Evolutionary conservation across 257 asterid genomes (phyloP), one percentile per base, ranked within the genome.

Genomic region (Nicotiana undulata): DNA sequence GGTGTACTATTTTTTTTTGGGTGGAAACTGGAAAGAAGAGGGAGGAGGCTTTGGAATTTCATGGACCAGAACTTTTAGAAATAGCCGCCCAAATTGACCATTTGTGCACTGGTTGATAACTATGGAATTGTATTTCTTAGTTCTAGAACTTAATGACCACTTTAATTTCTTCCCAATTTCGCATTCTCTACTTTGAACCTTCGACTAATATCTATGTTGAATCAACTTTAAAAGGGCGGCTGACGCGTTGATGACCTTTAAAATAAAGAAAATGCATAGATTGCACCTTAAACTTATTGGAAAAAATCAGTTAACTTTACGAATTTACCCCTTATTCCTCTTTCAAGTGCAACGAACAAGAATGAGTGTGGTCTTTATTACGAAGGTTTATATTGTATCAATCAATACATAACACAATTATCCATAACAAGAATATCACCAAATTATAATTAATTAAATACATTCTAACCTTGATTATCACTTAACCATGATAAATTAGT

Each of bases 11-110:
- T 32, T 74, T 67, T 74, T 67, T 82, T 77, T 15, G 81, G 28
- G n/a, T n/a, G n/a, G n/a, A n/a, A n/a, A n/a, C n/a, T 59, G 80
- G 79, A 46, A 77, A 67, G 85, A 75, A 74, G 70, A 11, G 9
- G 9, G 70, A 11, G 13, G 6, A 80, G 76, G 84, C 51, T 81
- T 24, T 79, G 72, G 77, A 81, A 81, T 78, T 65, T 61, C 3
- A 87, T 83, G 82, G 83, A 75, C 59, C 59, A 22, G 59, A 44
- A 28, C 59, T 12, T 70, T 70, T 37, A 32, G 77, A 70, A 70
- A 72, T 6, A 16, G 97, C 95, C 92, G 97, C 93, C 95, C 87
- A 75, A 70, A 85, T 93, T 90, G 96, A 93, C 93, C 91, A 84
- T 28, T 17, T 86, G 75, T 83, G 24, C 24, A 16, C 4, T 29